Conservation (phyloP, 2,329 filamentous ascomycete species). For the Talaromyces rugulosus region DNA sequence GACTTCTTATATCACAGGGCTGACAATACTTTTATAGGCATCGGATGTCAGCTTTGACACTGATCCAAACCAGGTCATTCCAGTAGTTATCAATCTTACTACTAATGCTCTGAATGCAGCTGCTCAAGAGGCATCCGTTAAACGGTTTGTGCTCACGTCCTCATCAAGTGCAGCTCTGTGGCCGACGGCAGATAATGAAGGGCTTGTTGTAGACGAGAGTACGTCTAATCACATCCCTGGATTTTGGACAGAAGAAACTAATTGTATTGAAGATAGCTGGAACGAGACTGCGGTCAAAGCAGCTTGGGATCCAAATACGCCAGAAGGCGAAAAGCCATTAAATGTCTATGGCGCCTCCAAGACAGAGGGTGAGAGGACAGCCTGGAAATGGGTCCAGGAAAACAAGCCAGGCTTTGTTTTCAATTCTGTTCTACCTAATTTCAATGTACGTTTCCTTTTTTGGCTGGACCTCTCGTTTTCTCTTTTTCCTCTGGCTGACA, state of each 20-base stretch:
- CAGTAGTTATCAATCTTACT: not conserved
- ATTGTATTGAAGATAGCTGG: not conserved
- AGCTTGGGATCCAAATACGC: constrained; percentile 14
- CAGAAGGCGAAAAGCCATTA: constrained; percentile 21
- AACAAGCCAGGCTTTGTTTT: constrained; percentile 40
- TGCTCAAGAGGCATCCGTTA: constrained; percentile 1
- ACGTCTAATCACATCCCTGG: too few relatives aligned
- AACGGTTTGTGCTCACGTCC: constrained; percentile 8
- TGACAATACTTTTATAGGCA: not conserved
- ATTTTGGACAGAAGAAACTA: too few relatives aligned
- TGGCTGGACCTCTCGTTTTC: too few relatives aligned
- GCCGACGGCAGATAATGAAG: not conserved
- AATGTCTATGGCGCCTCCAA: constrained; percentile 44
- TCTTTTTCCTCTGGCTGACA: too few relatives aligned
- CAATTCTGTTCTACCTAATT: constrained; percentile 31
- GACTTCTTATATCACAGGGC: too few relatives aligned
- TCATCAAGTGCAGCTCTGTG: not conserved
- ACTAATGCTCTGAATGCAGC: not conserved
- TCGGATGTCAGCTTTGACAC: constrained; percentile 1
- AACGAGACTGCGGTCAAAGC: not conserved
- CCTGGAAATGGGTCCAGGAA: constrained; percentile 41
- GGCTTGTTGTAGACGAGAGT: not conserved
- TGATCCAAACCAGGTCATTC: constrained; percentile 2
- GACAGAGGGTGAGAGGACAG: constrained; percentile 40
- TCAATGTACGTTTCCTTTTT: constrained; percentile 20